Conservation (phyloP, 2,329 filamentous ascomycete genomes). For the Eurotiales sp. region DNA sequence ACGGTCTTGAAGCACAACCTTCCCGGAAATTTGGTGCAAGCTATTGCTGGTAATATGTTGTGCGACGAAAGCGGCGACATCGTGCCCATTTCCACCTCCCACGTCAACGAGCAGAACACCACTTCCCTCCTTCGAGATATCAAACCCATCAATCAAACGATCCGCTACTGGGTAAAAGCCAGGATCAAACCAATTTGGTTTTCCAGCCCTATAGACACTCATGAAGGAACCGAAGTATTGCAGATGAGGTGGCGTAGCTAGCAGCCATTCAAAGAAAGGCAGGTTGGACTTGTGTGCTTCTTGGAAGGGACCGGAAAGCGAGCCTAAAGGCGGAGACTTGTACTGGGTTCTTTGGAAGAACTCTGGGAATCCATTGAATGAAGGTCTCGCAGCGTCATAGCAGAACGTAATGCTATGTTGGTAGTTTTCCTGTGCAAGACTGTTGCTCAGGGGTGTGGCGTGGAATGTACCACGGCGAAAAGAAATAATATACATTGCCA, state of each 20-base stretch:
- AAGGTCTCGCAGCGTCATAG: slow-evolving; percentile 34
- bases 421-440: slow-evolving; percentile 33
- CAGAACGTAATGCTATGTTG: slow-evolving; percentile 35
- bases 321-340: slow-evolving; percentile 21
- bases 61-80: slow-evolving; percentile 15
- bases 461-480: slow-evolving; percentile 21
- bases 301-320: slow-evolving; percentile 35
- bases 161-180: slow-evolving; percentile 12
- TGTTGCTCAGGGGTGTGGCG: slow-evolving; percentile 29
- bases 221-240: slow-evolving; percentile 35
- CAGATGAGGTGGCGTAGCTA: slow-evolving; percentile 33
- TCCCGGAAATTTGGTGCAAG: slow-evolving; percentile 21
- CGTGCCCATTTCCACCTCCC: slow-evolving; percentile 21
- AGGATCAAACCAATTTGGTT: slow-evolving; percentile 33
- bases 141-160: slow-evolving; percentile 17
- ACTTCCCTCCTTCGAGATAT: slow-evolving; percentile 10
- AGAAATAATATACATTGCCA: slow-evolving; percentile 34
- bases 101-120: slow-evolving; percentile 21
- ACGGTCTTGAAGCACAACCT: slow-evolving; percentile 20
- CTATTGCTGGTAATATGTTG: too few species aligned
- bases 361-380: slow-evolving; percentile 31
- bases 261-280: slow-evolving; percentile 36
- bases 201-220: slow-evolving; percentile 35
- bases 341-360: slow-evolving; percentile 32
- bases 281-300: slow-evolving; percentile 32